Percentiles rank a stretch among this genome's conserved stretches.
These are phyloP conservation scores for Rhizophagus sp. DNA, from an alignment of 192 early-diverging fungal species.

Conservation along the genomic window DNA sequence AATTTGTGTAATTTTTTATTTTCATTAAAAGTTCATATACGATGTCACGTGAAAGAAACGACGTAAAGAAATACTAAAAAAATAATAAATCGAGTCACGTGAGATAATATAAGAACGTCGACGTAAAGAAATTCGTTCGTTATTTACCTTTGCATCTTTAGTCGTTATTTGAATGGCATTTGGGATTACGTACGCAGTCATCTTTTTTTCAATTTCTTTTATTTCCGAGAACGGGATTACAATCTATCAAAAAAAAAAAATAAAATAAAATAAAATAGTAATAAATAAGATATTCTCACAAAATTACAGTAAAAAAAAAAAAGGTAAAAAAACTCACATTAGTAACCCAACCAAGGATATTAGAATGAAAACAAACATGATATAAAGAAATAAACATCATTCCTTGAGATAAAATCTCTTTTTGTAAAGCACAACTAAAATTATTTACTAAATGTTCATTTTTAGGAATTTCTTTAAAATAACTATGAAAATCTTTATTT, in stretches of 20 bases:
- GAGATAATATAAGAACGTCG: background rate
- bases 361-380: slow-evolving; percentile 82
- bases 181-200: slow-evolving; percentile 83
- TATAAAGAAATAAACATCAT: slow-evolving; percentile 80
- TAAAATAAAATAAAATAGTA: no score
- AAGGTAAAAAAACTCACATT: slow-evolving; percentile 42
- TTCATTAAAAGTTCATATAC: slow-evolving; percentile 73
- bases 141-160: slow-evolving; percentile 51
- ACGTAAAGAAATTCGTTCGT: background rate
- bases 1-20: slow-evolving; percentile 49
- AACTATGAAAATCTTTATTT: slow-evolving; percentile 42
- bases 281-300: no score
- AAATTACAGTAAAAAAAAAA: no score
- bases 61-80: slow-evolving; percentile 75
- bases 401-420: slow-evolving; percentile 79
- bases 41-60: slow-evolving; percentile 82
- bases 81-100: background rate
- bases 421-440: slow-evolving; percentile 84
- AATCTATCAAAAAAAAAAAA: slow-evolving; percentile 41
- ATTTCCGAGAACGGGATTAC: slow-evolving; percentile 78
- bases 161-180: slow-evolving; percentile 88
- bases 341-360: slow-evolving; percentile 90
- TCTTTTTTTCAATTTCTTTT: slow-evolving; percentile 80
- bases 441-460: slow-evolving; percentile 51
- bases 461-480: slow-evolving; percentile 45